Base-by-base conservation (phyloP, 1,284 basidiomycete genomes). In the Melampsora americana region DNA sequence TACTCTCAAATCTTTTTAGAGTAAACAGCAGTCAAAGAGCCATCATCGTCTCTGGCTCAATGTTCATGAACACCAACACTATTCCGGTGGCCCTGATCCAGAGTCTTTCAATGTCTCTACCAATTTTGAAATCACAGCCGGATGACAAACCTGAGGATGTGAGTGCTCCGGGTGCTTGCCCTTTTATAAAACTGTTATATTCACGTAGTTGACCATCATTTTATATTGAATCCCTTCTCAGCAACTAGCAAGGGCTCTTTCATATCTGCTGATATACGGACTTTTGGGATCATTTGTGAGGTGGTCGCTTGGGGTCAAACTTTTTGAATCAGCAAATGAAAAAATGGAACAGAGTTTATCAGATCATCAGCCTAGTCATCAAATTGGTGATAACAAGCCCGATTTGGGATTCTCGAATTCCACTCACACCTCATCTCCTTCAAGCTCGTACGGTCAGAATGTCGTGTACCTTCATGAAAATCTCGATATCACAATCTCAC, bases 71-170 rank as follows among this genome's bases (percentile, higher is more conserved):
- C 32, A 56, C 66, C 18, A 84, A 84, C 78, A 82, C 81, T 12
- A 79, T 85, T 14, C 84, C 84, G 1, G 83, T 85, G 18, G 84
- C 84, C 11, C 79, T 85, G 42, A 83, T 85, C 80, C 84, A 84
- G 78, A 83, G 82, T 11, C 80, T 85, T 20, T 82, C 84, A 1
- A 80, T 80, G 39, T 82, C 82, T 5, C 82, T 84, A 12, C 71
- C 79, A 12, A 59, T n/a, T 7, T 72, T 82, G 20, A 61, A 69
- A 20, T 81, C 80, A 80, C 79, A 79, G 0, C 66, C 70, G 4
- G 71, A 80, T 64, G 81, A 82, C 74, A 80, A 78, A 20, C 77
- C 77, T 20, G 81, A 79, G 48, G 69, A 73, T 35, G 77, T 70
- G 2, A 44, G 77, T 53, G 39, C 20, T 26, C 26, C 28, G 30